Evolutionary conservation across 2,329 filamentous ascomycete genomes (phyloP), one percentile per base, ranked within the genome.

Genomic region (Fusarium dlaminii): DNA sequence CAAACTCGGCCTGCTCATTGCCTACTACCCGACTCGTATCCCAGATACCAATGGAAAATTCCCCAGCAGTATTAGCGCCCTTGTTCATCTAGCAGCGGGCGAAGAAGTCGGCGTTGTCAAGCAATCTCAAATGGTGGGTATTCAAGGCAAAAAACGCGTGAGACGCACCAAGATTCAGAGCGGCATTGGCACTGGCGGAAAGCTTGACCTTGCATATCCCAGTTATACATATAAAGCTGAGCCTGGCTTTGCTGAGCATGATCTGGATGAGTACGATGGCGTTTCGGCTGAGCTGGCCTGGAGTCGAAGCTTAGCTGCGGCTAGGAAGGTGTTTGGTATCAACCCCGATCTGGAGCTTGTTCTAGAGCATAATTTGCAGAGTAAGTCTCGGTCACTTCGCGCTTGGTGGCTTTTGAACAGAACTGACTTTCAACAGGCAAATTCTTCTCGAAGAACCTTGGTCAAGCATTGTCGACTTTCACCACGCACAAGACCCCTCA

Each of bases 171-270:
- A 75, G 2, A 80, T 86, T 6, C 80, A 82, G 24, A 73, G 76
- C 1, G 84, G 84, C 8, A 68, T 82, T 0, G 85, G 85, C 2
- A 77, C 80, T 0, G 85, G 84, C 0, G 81, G 82, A 8, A 79
- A 75, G 11, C 67, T 84, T 42, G 72, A 78, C 15, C 74, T 83
- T 3, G 83, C 80, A 0, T 86, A 84, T 48, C 81, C 81, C 0
- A 80, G 81, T 24, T 86, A 86, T 48, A 79, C 81, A 2, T 86
- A 86, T 56, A 70, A 82, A 14, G 83, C 88, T 82, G 83, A 89
- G 57, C 83, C 89, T 0, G 93, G 93, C 0, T 95, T 95, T 71
- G 93, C 93, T 0, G 92, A 95, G 81, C 86, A 87, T 27, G 90
- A 94, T 63, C 80, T 93, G 37, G 90, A 93, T 6, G 89, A 92